Evolutionary conservation across 1,284 basidiomycete species (phyloP).

Genomic region (Paramarasmius palmivorus): DNA sequence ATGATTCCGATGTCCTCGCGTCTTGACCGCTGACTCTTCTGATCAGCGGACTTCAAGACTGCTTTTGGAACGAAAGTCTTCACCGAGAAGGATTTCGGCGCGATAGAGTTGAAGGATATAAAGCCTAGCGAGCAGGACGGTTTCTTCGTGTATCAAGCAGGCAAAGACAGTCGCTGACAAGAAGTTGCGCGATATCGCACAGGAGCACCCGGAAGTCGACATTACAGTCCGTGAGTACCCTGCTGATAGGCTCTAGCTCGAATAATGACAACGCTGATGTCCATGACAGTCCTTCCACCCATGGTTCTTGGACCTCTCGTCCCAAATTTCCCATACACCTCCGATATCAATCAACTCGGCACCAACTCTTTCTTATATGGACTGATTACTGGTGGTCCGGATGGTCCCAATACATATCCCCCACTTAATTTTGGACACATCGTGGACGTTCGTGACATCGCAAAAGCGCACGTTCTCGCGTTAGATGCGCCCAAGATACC

Average conservation of each 20-base stretch:
- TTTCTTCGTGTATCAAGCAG: neutral
- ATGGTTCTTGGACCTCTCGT: constrained; percentile 8
- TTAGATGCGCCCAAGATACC: constrained; percentile 5
- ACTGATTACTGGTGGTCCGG: neutral
- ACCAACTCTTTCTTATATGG: constrained; percentile 6
- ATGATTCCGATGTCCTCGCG: neutral
- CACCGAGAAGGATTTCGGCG: constrained; percentile 11
- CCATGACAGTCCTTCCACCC: constrained; percentile 4
- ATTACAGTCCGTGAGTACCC: constrained; percentile 9
- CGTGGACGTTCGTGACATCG: constrained; percentile 12
- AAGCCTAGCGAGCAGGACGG: constrained; percentile 1
- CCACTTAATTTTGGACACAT: constrained; percentile 7
- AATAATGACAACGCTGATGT: neutral
- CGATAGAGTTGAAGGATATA: constrained; percentile 2
- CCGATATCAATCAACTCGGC: neutral
- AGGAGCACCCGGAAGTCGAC: constrained; percentile 9
- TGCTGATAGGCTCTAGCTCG: neutral
- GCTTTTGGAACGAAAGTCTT: constrained; percentile 7
- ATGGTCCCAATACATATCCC: constrained; percentile 9
- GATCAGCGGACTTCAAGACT: constrained; percentile 7
- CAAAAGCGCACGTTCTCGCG: constrained; percentile 7
- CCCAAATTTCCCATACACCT: constrained; percentile 7
- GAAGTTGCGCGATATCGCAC: constrained; percentile 9
- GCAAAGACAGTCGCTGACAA: constrained; percentile 12
- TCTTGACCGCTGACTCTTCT: neutral